Evolutionary conservation across 371 early-diverging fungal species (phyloP).

Genomic region (Amoeboaphelidium occidentale): DNA sequence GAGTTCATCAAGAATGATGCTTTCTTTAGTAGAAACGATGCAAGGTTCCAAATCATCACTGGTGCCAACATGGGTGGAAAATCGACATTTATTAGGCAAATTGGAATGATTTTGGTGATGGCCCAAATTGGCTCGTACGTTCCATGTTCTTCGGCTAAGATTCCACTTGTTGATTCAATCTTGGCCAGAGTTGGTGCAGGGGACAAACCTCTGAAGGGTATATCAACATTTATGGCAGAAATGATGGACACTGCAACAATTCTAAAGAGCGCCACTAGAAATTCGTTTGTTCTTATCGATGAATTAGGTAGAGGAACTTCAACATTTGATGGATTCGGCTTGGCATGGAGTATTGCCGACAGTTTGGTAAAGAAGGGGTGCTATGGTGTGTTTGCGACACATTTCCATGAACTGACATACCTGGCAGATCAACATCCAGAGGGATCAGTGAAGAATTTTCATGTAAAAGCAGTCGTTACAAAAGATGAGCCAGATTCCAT

Average conservation of each 20-base stretch:
- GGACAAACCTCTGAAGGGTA: slow-evolving; percentile 76
- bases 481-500: slow-evolving; percentile 9
- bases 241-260: slow-evolving; percentile 96
- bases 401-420: slow-evolving; percentile 90
- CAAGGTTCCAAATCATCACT: slow-evolving; percentile 35
- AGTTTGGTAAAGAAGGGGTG: slow-evolving; percentile 39
- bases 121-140: slow-evolving; percentile 97
- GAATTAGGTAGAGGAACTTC: slow-evolving; percentile 97
- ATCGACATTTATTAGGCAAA: slow-evolving; percentile 27
- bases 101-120: slow-evolving; percentile 80
- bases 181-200: slow-evolving; percentile 89
- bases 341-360: slow-evolving; percentile 93
- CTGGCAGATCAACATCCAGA: slow-evolving; percentile 32
- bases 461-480: slow-evolving; percentile 50
- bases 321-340: slow-evolving; percentile 91
- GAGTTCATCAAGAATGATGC: slow-evolving; percentile 85
- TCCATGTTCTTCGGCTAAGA: slow-evolving; percentile 52
- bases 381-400: slow-evolving; percentile 83
- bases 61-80: slow-evolving; percentile 60
- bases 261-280: slow-evolving; percentile 49
- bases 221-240: slow-evolving; percentile 98
- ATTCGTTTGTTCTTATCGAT: slow-evolving; percentile 92
- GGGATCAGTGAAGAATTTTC: slow-evolving; percentile 43
- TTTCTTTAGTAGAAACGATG: slow-evolving; percentile 19
- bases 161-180: slow-evolving; percentile 75